Evolutionary conservation across 2,329 filamentous ascomycete species (phyloP).

Genomic region (Furcasterigmium sp.): DNA sequence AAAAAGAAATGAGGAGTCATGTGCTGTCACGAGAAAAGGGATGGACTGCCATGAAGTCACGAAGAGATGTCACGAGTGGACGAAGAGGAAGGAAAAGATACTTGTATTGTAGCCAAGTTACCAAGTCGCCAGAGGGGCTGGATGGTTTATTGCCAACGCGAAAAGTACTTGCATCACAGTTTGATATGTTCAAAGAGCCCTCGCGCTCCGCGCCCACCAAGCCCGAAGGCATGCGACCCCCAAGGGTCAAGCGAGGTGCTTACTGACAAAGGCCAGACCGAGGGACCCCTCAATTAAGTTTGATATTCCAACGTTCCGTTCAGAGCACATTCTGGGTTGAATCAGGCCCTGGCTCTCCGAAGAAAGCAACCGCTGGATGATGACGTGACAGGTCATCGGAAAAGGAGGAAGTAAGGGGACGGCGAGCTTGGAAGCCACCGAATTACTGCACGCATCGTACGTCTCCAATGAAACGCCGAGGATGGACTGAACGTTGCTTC

Average conservation of each 20-base stretch:
- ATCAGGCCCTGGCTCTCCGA: conserved; percentile 67
- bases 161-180: too few relatives aligned
- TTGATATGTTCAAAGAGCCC: too few relatives aligned
- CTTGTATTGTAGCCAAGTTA: too few relatives aligned
- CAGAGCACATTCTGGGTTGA: conserved; percentile 65
- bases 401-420: not conserved
- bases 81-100: too few relatives aligned
- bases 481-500: not conserved
- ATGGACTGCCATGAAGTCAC: not conserved
- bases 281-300: too few relatives aligned
- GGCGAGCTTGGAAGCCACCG: not conserved
- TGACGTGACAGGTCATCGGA: not conserved
- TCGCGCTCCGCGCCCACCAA: conserved; percentile 34
- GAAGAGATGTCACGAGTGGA: not conserved
- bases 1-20: conserved; percentile 2
- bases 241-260: conserved; percentile 25
- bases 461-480: not conserved
- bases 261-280: conserved; percentile 18
- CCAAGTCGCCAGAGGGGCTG: too few relatives aligned
- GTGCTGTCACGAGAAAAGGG: conserved; percentile 2
- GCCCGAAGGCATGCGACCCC: conserved; percentile 24
- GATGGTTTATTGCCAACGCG: too few relatives aligned
- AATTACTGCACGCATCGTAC: not conserved
- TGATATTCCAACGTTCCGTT: conserved; percentile 79
- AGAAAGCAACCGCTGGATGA: conserved; percentile 32